Evolutionary conservation across 371 early-diverging fungal species (phyloP), one percentile per base, ranked within the genome.

Genomic region (Mortierella sp.): DNA sequence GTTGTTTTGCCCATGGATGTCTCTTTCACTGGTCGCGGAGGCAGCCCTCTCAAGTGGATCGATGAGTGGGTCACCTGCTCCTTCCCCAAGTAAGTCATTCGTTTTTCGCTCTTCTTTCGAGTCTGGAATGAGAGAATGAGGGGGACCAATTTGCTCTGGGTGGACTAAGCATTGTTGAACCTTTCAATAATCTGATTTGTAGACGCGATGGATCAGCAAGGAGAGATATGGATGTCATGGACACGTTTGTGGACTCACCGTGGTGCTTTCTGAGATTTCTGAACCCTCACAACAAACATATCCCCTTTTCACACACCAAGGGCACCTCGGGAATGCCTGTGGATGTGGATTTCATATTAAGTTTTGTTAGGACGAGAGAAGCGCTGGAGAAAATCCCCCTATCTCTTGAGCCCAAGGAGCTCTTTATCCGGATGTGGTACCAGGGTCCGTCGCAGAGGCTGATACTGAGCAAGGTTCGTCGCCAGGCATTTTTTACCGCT

Each of bases 201-300:
- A 92, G 93, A 55, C 95, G 96, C 78, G 80, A 89, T 52, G 91
- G 93, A 7, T 88, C 92, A 8, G 96, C 95, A n/a, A 88, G 86
- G 55, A 88, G 95, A 47, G 98, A 97, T 65, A 93, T 95, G 6
- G 98, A 98, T 74, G 97, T 97, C 0, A 97, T 98, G 95, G 98
- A 97, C 79, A 97, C 98, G 8, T 98, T 97, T 89, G 96, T 97
- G 8, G 98, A 97, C 78, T 97, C 97, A 0, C 95, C 97, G 0
- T 98, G 98, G 97, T 98, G 97, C 79, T 98, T 92, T 87, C 84
- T 97, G 85, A 89, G 98, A 70, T 96, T 90, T 73, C 81, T 92
- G 2, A 97, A 97, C 77, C 89, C 97, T 1, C 87, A 93, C 7
- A 97, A 97, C 79, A 76, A 70, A 11, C 48, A 65, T 0, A 63